Percentiles rank a stretch among this genome's conserved stretches.
phyloP scores from a whole-genome alignment of 1,139 yeast genomes.

The Zygotorulaspora mrakii region DNA sequence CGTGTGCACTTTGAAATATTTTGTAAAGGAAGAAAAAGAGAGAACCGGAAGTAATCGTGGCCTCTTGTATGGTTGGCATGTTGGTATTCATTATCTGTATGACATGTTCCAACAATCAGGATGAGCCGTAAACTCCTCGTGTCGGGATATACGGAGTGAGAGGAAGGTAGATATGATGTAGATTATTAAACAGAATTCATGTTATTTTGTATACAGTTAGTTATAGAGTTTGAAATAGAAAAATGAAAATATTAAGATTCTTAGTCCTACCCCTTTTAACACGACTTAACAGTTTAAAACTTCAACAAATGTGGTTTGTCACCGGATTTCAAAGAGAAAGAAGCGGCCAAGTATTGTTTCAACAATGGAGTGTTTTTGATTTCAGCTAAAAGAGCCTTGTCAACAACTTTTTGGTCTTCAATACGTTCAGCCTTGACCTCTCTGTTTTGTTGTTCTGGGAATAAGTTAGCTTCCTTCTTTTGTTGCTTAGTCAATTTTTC shows the following conservation, averaged over 20 bases:
- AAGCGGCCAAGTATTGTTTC: constrained; percentile 94
- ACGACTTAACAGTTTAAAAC: constrained; percentile 53
- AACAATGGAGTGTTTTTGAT: constrained; percentile 97
- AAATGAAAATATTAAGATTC: constrained; percentile 7
- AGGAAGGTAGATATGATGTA: too few species aligned
- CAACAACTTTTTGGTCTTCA: constrained; percentile 96
- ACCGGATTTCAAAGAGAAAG: constrained; percentile 97
- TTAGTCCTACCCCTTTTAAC: constrained; percentile 6
- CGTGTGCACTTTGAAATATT: too few species aligned
- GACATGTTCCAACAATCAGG: too few species aligned
- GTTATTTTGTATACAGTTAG: constrained; percentile 16
- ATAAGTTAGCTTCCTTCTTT: constrained; percentile 94
- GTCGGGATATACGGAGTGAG: too few species aligned
- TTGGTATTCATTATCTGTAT: too few species aligned
- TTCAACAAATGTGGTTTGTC: constrained; percentile 99
- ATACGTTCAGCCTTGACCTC: constrained; percentile 87
- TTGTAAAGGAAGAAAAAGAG: not conserved
- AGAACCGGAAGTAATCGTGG: not conserved
- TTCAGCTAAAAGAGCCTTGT: constrained; percentile 88
- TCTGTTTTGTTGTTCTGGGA: constrained; percentile 81
- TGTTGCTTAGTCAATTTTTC: constrained; percentile 76
- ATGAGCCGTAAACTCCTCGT: too few species aligned
- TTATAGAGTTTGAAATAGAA: constrained; percentile 12
- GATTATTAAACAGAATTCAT: constrained; percentile 15
- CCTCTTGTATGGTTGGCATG: not conserved